Evolutionary conservation across 2,329 filamentous ascomycete species (phyloP), one percentile per base, ranked within the genome.

Genomic region (Colletotrichum echinochloae): DNA sequence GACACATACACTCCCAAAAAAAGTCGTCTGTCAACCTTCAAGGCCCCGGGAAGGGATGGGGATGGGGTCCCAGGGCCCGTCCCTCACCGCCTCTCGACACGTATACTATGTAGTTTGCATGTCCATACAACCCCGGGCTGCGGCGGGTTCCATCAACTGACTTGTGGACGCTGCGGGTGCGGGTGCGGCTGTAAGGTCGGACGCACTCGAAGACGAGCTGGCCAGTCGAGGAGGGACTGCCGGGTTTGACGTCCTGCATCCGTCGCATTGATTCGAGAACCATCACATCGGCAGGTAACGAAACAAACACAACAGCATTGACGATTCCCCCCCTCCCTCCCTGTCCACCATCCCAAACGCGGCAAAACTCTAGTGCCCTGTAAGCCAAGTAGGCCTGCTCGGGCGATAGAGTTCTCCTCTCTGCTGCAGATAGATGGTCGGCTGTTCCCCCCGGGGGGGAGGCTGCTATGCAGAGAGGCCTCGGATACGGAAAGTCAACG

Each of bases 361-460:
- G 60, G 60, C 26, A 49, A 63, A 63, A 63, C 60, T 55, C 60
- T 63, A n/a, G 18, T 44, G 20, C 9, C 20, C 30, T 14, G 23
- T 28, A 55, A 44, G 37, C n/a, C 48, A 41, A 54, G 33, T 23
- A 37, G 9, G 30, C 12, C 12, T 30, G 23, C 33, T 41, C 30
- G 20, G 35, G 35, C 37, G 20, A n/a, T 28, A 55, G 60, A 55
- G 60, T 63, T 63, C 11, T 37, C 16, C 16, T 39, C n/a, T n/a
- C n/a, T n/a, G n/a, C n/a, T n/a, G n/a, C n/a, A n/a, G n/a, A n/a
- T n/a, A n/a, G n/a, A n/a, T n/a, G 20, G 44, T 5, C 20, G 44
- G 44, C 20, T 46, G 8, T 23, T 5, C 44, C 44, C 44, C 8
- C 30, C 30, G 30, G 9, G 20, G n/a, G 6, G 5, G 39, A 9